Conservation (phyloP, 179 eudicot species). For the Beta corolliflora region DNA sequence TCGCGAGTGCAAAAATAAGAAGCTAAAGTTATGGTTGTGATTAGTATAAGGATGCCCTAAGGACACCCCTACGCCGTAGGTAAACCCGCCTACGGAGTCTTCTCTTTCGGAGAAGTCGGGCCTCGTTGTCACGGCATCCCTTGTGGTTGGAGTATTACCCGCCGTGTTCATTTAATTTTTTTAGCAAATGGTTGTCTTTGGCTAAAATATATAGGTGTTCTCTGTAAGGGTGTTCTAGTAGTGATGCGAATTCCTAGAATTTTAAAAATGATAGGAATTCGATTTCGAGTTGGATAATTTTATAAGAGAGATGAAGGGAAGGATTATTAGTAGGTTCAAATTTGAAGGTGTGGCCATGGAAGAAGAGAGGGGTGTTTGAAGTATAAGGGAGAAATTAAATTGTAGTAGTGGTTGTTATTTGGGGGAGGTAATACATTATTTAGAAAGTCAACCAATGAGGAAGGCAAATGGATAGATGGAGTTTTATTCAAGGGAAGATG, state of each 20-base stretch:
- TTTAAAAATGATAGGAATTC: not conserved
- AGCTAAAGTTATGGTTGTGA: slow-evolving; percentile 77
- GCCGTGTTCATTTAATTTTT: slow-evolving; percentile 22
- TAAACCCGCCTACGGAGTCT: slow-evolving; percentile 53
- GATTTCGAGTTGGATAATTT: too few relatives aligned
- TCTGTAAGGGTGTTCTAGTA: not conserved
- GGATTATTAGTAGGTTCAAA: slow-evolving; percentile 1
- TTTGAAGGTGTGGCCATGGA: slow-evolving; percentile 34
- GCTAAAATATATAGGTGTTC: not conserved
- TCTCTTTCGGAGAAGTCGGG: slow-evolving; percentile 35
- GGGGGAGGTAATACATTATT: slow-evolving; percentile 18
- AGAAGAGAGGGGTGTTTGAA: not conserved
- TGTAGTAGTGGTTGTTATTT: slow-evolving; percentile 20
- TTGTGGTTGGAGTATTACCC: slow-evolving; percentile 18
- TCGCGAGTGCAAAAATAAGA: slow-evolving; percentile 74
- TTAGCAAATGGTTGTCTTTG: not conserved
- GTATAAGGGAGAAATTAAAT: not conserved
- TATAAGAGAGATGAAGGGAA: not conserved
- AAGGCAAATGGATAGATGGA: slow-evolving; percentile 25
- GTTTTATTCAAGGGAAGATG: slow-evolving; percentile 31
- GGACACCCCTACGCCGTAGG: slow-evolving; percentile 77
- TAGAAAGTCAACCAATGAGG: slow-evolving; percentile 46
- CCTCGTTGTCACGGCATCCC: slow-evolving; percentile 15
- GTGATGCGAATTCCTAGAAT: too few relatives aligned
- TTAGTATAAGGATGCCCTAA: slow-evolving; percentile 72